Evolutionary conservation across 148 eudicot genomes (phyloP).

Genomic region (Fagopyrum homotropicum): DNA sequence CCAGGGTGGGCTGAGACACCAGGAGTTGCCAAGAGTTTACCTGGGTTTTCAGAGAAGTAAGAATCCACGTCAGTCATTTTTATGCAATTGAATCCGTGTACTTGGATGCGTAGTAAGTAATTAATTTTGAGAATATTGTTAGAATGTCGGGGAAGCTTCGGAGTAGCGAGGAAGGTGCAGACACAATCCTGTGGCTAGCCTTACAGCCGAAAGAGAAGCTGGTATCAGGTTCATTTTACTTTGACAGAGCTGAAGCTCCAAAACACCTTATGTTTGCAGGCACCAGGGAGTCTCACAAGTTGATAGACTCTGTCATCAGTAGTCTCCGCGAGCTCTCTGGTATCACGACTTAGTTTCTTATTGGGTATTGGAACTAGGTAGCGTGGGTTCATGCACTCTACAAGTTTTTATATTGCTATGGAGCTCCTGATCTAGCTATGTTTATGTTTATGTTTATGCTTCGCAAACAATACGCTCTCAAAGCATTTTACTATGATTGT

Average conservation of each 20-base stretch:
- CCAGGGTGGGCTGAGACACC: constrained; percentile 99
- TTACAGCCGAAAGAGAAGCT: constrained; percentile 67
- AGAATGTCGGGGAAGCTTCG: constrained; percentile 75
- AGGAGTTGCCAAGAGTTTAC: constrained; percentile 73
- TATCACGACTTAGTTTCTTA: constrained; percentile 15
- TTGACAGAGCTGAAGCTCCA: constrained; percentile 86
- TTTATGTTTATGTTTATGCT: too few species aligned
- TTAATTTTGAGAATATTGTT: neutral
- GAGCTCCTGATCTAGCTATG: too few species aligned
- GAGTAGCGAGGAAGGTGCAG: constrained; percentile 86
- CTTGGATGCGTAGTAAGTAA: neutral
- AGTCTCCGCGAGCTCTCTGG: constrained; percentile 42
- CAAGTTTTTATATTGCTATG: too few species aligned
- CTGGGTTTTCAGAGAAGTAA: constrained; percentile 67
- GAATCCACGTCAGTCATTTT: neutral
- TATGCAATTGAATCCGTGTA: neutral
- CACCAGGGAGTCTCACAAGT: constrained; percentile 53
- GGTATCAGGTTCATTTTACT: constrained; percentile 65
- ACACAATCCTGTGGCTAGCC: constrained; percentile 79
- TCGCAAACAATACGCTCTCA: too few species aligned
- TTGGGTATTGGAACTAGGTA: neutral
- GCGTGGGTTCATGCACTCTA: neutral
- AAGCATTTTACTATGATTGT: too few species aligned
- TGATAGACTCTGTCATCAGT: constrained; percentile 47
- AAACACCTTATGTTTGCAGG: constrained; percentile 67